These are phyloP conservation scores for Agrocybe chaxingu DNA, from an alignment of 768 basidiomycete genomes.

Conservation along the genomic window DNA sequence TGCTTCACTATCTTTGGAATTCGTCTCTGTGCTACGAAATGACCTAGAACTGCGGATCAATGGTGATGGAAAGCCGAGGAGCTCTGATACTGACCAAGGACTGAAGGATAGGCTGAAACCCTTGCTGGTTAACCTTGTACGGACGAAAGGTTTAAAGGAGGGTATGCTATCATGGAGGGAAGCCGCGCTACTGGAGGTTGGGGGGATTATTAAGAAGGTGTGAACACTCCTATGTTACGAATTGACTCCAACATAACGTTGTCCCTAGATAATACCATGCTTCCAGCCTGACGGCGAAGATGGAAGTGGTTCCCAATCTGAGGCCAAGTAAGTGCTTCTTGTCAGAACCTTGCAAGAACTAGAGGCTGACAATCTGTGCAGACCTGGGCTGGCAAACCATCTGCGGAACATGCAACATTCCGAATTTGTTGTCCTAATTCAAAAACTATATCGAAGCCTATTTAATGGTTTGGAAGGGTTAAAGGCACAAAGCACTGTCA, in stretches of 20 bases:
- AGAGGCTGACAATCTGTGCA: slow-evolving; percentile 10
- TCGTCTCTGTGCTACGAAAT: slow-evolving; percentile 65
- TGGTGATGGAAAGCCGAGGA: slow-evolving; percentile 12
- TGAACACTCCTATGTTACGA: slow-evolving; percentile 20
- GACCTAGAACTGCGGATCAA: slow-evolving; percentile 57
- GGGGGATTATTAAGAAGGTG: slow-evolving; percentile 56
- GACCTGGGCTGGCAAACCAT: slow-evolving; percentile 47
- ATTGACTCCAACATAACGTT: neutral
- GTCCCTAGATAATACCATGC: slow-evolving; percentile 52
- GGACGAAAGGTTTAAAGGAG: slow-evolving; percentile 70
- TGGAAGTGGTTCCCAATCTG: slow-evolving; percentile 10
- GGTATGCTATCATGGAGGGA: slow-evolving; percentile 69
- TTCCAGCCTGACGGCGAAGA: slow-evolving; percentile 55
- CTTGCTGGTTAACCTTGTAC: slow-evolving; percentile 70
- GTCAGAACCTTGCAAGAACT: too few species aligned
- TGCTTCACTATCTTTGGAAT: slow-evolving; percentile 69
- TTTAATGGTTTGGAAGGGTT: slow-evolving; percentile 67
- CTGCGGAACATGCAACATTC: slow-evolving; percentile 66
- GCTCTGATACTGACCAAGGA: slow-evolving; percentile 31
- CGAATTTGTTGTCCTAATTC: slow-evolving; percentile 64
- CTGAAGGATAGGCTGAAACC: slow-evolving; percentile 68
- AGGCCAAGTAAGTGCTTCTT: slow-evolving; percentile 13
- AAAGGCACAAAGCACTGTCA: slow-evolving; percentile 53
- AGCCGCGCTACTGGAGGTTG: slow-evolving; percentile 59
- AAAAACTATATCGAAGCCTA: slow-evolving; percentile 56